Conservation (phyloP, 2,329 filamentous ascomycete species). For the Capronia americana region DNA sequence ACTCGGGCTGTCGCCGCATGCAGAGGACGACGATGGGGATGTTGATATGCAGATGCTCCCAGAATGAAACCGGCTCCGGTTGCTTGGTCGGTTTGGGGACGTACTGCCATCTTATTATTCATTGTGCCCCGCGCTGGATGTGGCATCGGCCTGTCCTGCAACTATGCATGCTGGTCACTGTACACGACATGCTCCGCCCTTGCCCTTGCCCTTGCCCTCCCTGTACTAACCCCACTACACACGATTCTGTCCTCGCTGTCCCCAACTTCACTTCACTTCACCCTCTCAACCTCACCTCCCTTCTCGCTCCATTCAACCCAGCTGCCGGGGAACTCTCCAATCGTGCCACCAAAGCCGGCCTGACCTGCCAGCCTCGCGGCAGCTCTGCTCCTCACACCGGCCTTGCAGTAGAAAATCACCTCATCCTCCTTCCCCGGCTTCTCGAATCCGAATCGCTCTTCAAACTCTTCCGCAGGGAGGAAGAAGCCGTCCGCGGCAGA, state of each 20-base stretch:
- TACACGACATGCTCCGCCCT: not conserved
- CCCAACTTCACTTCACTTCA: constrained; percentile 43
- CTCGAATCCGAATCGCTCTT: constrained; percentile 78
- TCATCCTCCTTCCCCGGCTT: constrained; percentile 65
- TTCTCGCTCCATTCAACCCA: constrained; percentile 78
- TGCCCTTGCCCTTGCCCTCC: too few relatives aligned
- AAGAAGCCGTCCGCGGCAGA: constrained; percentile 80
- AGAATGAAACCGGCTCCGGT: constrained; percentile 5
- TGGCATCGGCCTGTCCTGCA: not conserved
- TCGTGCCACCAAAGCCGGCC: constrained; percentile 74
- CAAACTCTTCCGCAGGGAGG: constrained; percentile 77
- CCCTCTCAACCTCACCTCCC: constrained; percentile 68
- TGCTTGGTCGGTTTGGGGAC: not conserved
- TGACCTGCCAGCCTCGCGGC: constrained; percentile 78
- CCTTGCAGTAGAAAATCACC: constrained; percentile 90
- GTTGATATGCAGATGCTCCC: constrained; percentile 57
- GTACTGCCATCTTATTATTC: not conserved
- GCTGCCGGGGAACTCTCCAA: constrained; percentile 59
- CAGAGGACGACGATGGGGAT: constrained; percentile 91
- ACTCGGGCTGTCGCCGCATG: constrained; percentile 17
- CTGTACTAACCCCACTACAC: not conserved
- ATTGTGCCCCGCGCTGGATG: not conserved
- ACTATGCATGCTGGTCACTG: not conserved
- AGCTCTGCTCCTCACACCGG: constrained; percentile 79
- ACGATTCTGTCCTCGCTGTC: not conserved